These are phyloP conservation scores for Tylopilus balloui DNA, from an alignment of 768 basidiomycete species.

Conservation along the genomic window DNA sequence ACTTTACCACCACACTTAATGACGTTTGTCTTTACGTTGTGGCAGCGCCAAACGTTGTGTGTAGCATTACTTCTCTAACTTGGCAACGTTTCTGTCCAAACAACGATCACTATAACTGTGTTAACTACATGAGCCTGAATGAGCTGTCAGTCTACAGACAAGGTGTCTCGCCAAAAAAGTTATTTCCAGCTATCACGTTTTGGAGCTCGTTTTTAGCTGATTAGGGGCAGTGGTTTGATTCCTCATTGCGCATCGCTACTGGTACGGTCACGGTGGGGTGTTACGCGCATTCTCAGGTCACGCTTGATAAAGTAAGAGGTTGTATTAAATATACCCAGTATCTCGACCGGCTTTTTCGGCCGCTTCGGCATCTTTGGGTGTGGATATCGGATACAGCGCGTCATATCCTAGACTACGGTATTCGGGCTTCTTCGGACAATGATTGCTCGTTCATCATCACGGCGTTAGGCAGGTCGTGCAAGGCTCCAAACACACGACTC, in stretches of 20 bases:
- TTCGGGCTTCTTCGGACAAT: background rate
- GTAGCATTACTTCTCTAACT: background rate
- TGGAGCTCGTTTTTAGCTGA: too few relatives aligned
- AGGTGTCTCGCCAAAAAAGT: too few relatives aligned
- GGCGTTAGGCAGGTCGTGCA: background rate
- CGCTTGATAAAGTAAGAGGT: slow-evolving; percentile 44
- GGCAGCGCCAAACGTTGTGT: background rate
- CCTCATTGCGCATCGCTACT: background rate
- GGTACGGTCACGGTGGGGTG: too few relatives aligned
- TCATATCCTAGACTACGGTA: background rate
- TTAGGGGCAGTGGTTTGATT: background rate
- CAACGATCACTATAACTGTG: background rate
- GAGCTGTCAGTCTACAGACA: too few relatives aligned
- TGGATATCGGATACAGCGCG: slow-evolving; percentile 32
- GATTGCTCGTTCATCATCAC: background rate
- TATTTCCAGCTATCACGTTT: too few relatives aligned
- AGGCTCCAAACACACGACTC: background rate
- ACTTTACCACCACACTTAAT: slow-evolving; percentile 2
- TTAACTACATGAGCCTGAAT: too few relatives aligned
- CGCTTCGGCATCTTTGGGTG: slow-evolving; percentile 65
- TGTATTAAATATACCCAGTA: slow-evolving; percentile 18
- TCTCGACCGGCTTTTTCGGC: slow-evolving; percentile 53
- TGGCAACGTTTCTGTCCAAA: background rate
- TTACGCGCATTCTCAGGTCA: slow-evolving; percentile 61
- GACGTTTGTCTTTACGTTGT: background rate